Evolutionary conservation across 371 early-diverging fungal genomes (phyloP), one percentile per base, ranked within the genome.

Genomic region (Mucor circinelloides): DNA sequence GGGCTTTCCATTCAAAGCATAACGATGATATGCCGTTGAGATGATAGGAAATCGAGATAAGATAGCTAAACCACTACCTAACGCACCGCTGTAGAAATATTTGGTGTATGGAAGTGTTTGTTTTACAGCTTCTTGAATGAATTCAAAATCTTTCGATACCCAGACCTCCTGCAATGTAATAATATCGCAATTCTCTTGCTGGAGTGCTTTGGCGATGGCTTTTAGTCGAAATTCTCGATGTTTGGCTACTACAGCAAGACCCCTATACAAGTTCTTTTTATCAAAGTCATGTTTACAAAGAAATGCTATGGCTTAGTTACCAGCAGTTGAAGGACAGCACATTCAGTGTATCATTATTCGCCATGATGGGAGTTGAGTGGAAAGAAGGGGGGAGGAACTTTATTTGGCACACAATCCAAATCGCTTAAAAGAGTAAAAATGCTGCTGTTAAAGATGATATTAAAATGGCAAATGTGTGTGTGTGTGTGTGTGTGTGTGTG

Each of bases 111-210:
- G 84, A 3, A 85, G 57, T 5, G 57, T 57, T 5, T 75, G 46
- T 38, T 68, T 66, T 2, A 72, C 70, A 31, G 68, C 36, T 12
- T 71, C 57, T n/a, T 64, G 57, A 21, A 86, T 65, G 13, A 66
- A 54, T 6, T 77, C 70, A 46, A 73, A 76, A 60, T 86, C 85
- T 6, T 68, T 67, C 8, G 64, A 61, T 5, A 81, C 68, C 87
- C 87, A 86, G 7, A 86, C 74, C 46, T 86, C 87, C 58, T 86
- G 87, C 25, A 86, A 68, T 0, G 83, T 81, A 8, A 86, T 76
- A 52, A 86, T 81, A 34, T 86, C 87, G 60, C 79, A 78, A 30
- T 65, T 34, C 13, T 70, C 44, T 17, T 60, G 55, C 15, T 71
- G 58, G 1, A 86, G 48, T 27, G 68, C 61, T 8, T 72, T 66